Base-by-base conservation (phyloP, 2,329 filamentous ascomycete species). In the Fusarium mundagurra region DNA sequence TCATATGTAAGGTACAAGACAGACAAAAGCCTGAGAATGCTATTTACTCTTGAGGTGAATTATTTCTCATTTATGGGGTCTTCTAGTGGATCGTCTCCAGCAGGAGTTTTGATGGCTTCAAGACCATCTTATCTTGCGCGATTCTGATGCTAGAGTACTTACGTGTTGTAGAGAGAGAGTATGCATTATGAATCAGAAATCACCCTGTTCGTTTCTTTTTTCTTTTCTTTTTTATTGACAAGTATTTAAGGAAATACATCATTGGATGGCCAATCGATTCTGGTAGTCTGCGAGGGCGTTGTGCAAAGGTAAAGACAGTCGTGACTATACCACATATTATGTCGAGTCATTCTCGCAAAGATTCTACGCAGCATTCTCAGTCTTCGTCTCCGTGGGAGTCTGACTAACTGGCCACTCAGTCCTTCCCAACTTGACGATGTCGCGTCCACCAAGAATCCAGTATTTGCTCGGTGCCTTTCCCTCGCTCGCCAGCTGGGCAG, bases 381-480 rank as follows among this genome's bases (percentile, higher is more conserved):
- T 6, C 60, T 77, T 72, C 24, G 38, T 27, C 44, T 73, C 72
- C 12, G 57, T 29, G 33, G 65, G 27, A 22, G 67, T 47, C n/a
- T 69, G 51, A 17, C 82, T 71, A 77, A 82, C 64, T 72, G 83
- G 84, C 87, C 85, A 89, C 82, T 90, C 90, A 27, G 86, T 87
- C 76, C 87, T 87, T n/a, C 92, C 93, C 69, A 93, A 80, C 74
- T 85, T 86, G n/a, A 94, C 81, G 77, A 95, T 92, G 67, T 94
- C 92, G 27, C 78, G 79, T 76, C 86, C 83, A 43, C 87, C 87
- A 36, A 95, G 29, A 16, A 90, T 77, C 92, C 92, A 93, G 69
- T 81, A 89, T 85, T 86, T 90, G 81, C 79, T 85, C 62, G 86
- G 87, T n/a, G 87, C 88, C 82, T 88, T 89, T 66, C 89, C 89